Conservation (phyloP, 176 grass and related monocot genomes). For the Saccharum spontaneum region DNA sequence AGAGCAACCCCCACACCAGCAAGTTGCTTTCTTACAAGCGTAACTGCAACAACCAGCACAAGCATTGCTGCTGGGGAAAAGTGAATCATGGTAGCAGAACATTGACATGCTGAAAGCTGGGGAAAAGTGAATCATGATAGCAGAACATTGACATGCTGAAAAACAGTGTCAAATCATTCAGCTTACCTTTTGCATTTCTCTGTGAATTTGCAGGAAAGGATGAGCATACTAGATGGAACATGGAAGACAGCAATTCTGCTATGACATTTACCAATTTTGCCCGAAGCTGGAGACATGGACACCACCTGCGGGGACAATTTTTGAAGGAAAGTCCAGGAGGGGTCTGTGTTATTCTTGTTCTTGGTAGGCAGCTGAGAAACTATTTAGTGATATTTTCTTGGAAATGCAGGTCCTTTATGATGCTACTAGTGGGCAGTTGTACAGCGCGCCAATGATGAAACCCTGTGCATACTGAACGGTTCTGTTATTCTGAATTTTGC, state of each 20-base stretch:
- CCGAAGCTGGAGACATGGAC: conserved; percentile 5
- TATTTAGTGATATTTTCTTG: conserved; percentile 37
- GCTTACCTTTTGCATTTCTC: background rate
- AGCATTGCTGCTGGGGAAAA: conserved; percentile 1
- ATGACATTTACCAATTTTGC: conserved; percentile 3
- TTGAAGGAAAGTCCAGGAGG: background rate
- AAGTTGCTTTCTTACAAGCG: conserved; percentile 4
- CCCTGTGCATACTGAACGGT: conserved; percentile 20
- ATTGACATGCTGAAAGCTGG: background rate
- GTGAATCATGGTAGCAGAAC: background rate
- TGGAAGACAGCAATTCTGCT: background rate
- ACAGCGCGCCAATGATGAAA: conserved; percentile 36
- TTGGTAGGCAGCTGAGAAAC: background rate
- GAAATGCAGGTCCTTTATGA: conserved; percentile 31
- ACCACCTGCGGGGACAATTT: background rate
- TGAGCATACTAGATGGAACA: conserved; percentile 3
- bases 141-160: background rate
- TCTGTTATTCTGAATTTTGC: conserved; percentile 11
- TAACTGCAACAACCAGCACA: background rate
- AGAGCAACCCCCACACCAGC: background rate
- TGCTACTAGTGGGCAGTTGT: conserved; percentile 37
- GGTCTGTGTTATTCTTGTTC: background rate
- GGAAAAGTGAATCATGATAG: conserved; percentile 9
- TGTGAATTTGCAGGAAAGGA: conserved; percentile 23
- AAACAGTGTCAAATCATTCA: background rate